phyloP scores from a whole-genome alignment of 2,329 filamentous ascomycete genomes.

The Sordariomycetes sp. region DNA sequence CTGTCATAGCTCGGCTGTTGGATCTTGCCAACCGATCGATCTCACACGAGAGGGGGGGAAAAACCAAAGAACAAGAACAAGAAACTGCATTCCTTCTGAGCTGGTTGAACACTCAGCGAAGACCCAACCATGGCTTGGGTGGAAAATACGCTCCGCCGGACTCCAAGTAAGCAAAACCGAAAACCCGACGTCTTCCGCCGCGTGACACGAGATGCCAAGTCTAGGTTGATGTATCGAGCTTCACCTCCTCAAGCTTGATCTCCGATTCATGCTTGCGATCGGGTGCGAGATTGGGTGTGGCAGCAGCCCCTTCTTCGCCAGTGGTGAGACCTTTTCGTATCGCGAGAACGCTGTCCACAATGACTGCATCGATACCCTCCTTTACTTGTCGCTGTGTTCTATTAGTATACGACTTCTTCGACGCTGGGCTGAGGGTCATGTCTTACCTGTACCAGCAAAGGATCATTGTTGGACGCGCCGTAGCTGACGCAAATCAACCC shows the following conservation, averaged over 20 bases:
- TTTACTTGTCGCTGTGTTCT: conserved; percentile 69
- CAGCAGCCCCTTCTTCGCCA: conserved; percentile 9
- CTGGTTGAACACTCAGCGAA: too few relatives aligned
- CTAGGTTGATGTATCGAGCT: not conserved
- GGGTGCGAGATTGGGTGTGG: conserved; percentile 1
- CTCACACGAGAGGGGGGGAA: too few relatives aligned
- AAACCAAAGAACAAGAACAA: too few relatives aligned
- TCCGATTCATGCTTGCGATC: conserved; percentile 1
- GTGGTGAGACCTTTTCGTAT: conserved; percentile 80
- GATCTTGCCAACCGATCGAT: too few relatives aligned
- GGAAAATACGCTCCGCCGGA: too few relatives aligned
- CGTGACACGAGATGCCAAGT: too few relatives aligned
- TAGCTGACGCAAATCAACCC: conserved; percentile 94
- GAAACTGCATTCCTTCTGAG: too few relatives aligned
- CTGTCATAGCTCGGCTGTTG: too few relatives aligned
- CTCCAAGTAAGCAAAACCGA: too few relatives aligned
- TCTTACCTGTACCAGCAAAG: conserved; percentile 72
- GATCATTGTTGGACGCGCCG: conserved; percentile 82
- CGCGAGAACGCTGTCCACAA: conserved; percentile 88
- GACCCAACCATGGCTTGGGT: too few relatives aligned
- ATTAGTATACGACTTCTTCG: conserved; percentile 7
- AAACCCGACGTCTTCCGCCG: too few relatives aligned
- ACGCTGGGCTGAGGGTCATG: too few relatives aligned
- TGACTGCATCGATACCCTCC: conserved; percentile 94
- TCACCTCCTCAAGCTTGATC: not conserved